Evolutionary conservation across 192 early-diverging fungal genomes (phyloP), one percentile per base, ranked within the genome.

Genomic region (Linnemannia elongata): DNA sequence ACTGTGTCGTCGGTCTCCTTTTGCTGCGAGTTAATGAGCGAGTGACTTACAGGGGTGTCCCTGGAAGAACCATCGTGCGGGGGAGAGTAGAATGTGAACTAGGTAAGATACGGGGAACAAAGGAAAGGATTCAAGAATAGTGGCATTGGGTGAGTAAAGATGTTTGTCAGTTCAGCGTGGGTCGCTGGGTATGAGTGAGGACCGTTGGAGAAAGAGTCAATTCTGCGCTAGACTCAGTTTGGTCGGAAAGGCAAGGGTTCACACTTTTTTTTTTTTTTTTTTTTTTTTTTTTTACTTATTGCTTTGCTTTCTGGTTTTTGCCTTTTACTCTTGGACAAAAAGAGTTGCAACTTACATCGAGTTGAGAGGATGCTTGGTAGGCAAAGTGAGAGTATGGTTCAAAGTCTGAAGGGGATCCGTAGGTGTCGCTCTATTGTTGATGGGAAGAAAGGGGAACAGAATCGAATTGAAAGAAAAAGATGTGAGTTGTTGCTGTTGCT

Each of bases 351-450:
- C 83, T 76, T 85, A 85, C 83, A 54, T 85, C 83, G 33, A 85
- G 74, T 35, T 85, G 83, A 13, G 74, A 45, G 10, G 83, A 76
- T 44, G 77, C 57, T 42, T 83, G 83, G 38, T 72, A 85, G 33
- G 74, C 41, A 79, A 80, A 85, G 74, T 85, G 83, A 22, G 83
- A 85, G 54, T 76, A 80, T 54, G 83, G 69, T 69, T 85, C 83
- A 39, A 76, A 73, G 72, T 85, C 83, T 17, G 78, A 54, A 24
- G 52, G 74, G 73, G 83, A 76, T 60, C 78, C 63, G 78, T 76
- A 80, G 78, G 42, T 82, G 69, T 83, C 76, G 76, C 83, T 85
- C 83, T 85, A 27, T 55, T 27, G 63, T 20, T 33, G 17, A 66
- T 24, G 60, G 35, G 44, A 39, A 39, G 44, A 35, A 44, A 45